Evolutionary conservation across 306 rosid species (phyloP).

Genomic region (Arachis stenosperma): DNA sequence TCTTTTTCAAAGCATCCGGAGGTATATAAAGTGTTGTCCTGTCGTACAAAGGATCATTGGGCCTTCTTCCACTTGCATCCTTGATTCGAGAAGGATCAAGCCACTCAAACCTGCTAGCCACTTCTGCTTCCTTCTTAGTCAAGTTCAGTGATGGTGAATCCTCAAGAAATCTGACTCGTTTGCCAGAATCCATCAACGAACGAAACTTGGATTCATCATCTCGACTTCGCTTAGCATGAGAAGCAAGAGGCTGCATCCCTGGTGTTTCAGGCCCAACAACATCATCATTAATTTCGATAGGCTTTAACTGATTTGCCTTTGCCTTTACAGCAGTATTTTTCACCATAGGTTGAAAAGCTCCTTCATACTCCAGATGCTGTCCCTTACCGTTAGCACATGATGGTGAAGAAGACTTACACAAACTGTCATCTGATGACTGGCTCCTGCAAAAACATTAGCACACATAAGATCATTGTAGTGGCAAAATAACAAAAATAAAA

Average conservation of each 20-base stretch:
- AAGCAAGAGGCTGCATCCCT: constrained; percentile 59
- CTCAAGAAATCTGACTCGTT: constrained; percentile 66
- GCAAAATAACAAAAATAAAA: constrained; percentile 1
- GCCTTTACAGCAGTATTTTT: constrained; percentile 36
- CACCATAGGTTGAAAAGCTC: constrained; percentile 37
- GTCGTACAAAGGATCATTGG: constrained; percentile 70
- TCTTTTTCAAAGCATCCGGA: constrained; percentile 71
- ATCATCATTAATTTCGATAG: constrained; percentile 47
- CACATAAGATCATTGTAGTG: not conserved
- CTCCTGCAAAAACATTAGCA: constrained; percentile 42
- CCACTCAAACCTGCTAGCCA: constrained; percentile 88
- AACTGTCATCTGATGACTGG: constrained; percentile 41
- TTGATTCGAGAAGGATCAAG: constrained; percentile 77
- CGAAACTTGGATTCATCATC: constrained; percentile 51
- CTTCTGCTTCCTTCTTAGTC: constrained; percentile 54
- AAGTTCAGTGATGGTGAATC: constrained; percentile 45
- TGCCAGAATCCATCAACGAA: constrained; percentile 55
- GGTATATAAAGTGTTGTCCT: constrained; percentile 74
- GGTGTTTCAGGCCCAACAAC: constrained; percentile 83
- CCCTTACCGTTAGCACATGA: constrained; percentile 32
- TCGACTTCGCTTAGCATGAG: constrained; percentile 64
- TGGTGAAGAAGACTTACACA: constrained; percentile 23
- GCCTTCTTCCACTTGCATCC: constrained; percentile 79
- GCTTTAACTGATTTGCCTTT: constrained; percentile 38
- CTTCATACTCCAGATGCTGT: constrained; percentile 36